Percentiles rank a stretch among this genome's conserved stretches.
Evolutionary conservation across 2,329 filamentous ascomycete species (phyloP).

Genomic region (Aspergillus neotritici): DNA sequence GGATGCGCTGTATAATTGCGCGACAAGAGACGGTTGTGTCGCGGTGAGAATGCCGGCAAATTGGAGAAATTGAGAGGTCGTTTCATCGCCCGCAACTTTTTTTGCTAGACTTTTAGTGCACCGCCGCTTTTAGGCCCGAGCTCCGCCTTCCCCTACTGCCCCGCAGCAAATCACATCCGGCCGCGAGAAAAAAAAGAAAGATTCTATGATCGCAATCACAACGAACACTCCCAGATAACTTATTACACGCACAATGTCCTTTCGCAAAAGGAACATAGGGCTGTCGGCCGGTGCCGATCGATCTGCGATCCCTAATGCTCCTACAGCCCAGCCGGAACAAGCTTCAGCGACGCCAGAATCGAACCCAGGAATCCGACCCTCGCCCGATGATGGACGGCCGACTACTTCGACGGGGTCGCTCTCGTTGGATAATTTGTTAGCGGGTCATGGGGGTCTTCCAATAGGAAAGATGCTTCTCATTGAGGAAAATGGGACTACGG

Average conservation of each 20-base stretch:
- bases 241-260: slow-evolving; percentile 50
- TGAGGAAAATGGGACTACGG: slow-evolving; percentile 86
- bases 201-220: slow-evolving; percentile 2
- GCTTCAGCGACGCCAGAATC: slow-evolving; percentile 25
- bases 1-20: too few relatives aligned
- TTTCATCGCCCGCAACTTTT: slow-evolving; percentile 13
- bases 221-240: slow-evolving; percentile 1
- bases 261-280: slow-evolving; percentile 61
- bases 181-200: slow-evolving; percentile 8
- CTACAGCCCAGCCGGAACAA: slow-evolving; percentile 19
- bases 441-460: slow-evolving; percentile 77
- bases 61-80: slow-evolving; percentile 6
- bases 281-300: slow-evolving; percentile 41
- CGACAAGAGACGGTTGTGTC: too few relatives aligned
- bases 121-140: slow-evolving; percentile 18
- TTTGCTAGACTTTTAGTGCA: slow-evolving; percentile 20
- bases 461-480: slow-evolving; percentile 75
- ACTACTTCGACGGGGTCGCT: slow-evolving; percentile 88
- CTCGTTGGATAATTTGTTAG: slow-evolving; percentile 77
- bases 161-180: slow-evolving; percentile 15
- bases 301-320: slow-evolving; percentile 25
- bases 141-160: slow-evolving; percentile 14
- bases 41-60: neutral
- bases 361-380: slow-evolving; percentile 64
- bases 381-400: slow-evolving; percentile 76